These are phyloP conservation scores for Nakaseomyces nivariensis DNA, from an alignment of 1,139 yeast genomes.

Conservation along the genomic window DNA sequence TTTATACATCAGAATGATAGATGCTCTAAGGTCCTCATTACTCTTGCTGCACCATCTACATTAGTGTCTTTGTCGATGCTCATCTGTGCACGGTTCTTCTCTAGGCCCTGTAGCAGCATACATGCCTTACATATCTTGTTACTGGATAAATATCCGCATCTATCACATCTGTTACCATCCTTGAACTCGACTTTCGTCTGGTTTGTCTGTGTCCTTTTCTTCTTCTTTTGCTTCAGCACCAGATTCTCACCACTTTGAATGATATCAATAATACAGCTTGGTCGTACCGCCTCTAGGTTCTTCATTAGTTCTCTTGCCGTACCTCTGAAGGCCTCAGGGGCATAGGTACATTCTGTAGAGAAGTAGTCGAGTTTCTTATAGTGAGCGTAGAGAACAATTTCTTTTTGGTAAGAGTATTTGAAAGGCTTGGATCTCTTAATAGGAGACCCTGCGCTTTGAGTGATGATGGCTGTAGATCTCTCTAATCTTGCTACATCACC, in stretches of 20 bases:
- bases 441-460: conserved; percentile 70
- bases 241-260: conserved; percentile 90
- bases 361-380: conserved; percentile 91
- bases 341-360: conserved; percentile 94
- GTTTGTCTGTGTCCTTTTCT: conserved; percentile 15
- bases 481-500: conserved; percentile 96
- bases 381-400: conserved; percentile 93
- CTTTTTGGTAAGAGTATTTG: conserved; percentile 93
- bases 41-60: conserved; percentile 58
- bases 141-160: conserved; percentile 87
- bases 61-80: conserved; percentile 41
- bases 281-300: conserved; percentile 80
- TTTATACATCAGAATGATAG: conserved; percentile 40
- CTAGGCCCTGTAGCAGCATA: conserved; percentile 74
- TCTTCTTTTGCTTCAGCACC: conserved; percentile 47
- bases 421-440: conserved; percentile 90
- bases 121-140: conserved; percentile 91
- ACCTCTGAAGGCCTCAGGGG: conserved; percentile 97
- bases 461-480: conserved; percentile 79
- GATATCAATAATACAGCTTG: conserved; percentile 88
- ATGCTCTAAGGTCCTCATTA: conserved; percentile 55
- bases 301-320: conserved; percentile 90
- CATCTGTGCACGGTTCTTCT: conserved; percentile 59
- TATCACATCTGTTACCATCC: conserved; percentile 70
- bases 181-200: conserved; percentile 33